Base-by-base conservation (phyloP, 768 basidiomycete genomes). In the Collybia sordida region DNA sequence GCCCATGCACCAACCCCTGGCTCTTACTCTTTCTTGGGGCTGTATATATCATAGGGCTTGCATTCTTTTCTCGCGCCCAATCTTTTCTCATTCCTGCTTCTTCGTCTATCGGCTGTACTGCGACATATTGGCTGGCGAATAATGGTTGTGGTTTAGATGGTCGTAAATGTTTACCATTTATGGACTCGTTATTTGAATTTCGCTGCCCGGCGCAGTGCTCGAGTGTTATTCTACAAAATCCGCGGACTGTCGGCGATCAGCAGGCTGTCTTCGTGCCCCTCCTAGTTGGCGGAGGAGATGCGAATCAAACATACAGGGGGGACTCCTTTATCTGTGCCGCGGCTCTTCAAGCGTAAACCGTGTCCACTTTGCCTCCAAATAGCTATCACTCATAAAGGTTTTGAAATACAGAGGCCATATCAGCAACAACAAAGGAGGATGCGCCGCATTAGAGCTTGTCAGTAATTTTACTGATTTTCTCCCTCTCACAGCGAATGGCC, bases 241-340 rank as follows among this genome's bases (percentile, higher is more conserved):
- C 85, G 14, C 75, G 89, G 44, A 80, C 88, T 0, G 77, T 95
- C 21, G 92, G 93, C 19, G 65, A 80, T 42, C 67, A 81, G 48
- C 73, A 85, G 53, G 73, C 85, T 28, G 81, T 79, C 40, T 89
- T 82, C 56, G 77, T 80, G 18, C 90, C 91, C 6, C 72, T 93
- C 19, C 74, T 94, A 41, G 86, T 94, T 1, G 92, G 93, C n/a
- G 93, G 93, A 15, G 90, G 91, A 2, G 90, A 92, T 67, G 53
- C 53, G 0, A 73, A 83, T 41, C 61, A 63, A 35, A 93, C 90
- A 3, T 94, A 93, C 60, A 78, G 93, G 60, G 90, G 83, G 1
- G 93, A 94, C 63, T 83, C 78, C 49, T 94, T 93, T 63, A 80
- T 93, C 31, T 94, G 93, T 63, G 82, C 89, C 36, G 84, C 92